A percentile compares a stretch with the other conserved stretches of the same genome.
Conservation (phyloP, 805 yeast species). For the Myxozyma udenii region DNA sequence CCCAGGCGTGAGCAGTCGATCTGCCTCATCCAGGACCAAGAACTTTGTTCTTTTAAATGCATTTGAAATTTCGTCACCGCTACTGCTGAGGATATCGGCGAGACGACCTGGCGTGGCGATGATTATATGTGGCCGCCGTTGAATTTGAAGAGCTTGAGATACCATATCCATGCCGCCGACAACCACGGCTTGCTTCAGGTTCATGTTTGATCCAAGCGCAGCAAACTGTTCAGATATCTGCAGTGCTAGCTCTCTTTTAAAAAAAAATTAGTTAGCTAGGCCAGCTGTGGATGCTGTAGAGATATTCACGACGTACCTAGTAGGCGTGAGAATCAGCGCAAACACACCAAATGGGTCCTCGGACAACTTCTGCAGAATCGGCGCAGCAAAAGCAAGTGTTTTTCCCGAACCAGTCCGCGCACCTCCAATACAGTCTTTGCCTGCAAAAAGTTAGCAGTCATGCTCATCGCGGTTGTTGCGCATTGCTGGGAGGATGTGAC, state of each 20-base stretch:
- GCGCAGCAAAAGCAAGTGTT: constrained; percentile 96
- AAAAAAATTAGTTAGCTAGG: constrained; percentile 1
- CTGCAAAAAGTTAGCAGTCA: constrained; percentile 17
- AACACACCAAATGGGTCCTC: constrained; percentile 91
- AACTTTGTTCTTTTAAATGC: constrained; percentile 77
- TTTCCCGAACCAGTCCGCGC: constrained; percentile 98
- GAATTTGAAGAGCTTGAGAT: constrained; percentile 78
- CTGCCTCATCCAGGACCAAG: constrained; percentile 94
- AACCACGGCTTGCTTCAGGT: constrained; percentile 73
- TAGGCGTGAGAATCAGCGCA: constrained; percentile 85
- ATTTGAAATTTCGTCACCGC: constrained; percentile 81
- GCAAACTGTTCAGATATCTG: constrained; percentile 96
- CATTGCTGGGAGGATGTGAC: constrained; percentile 1
- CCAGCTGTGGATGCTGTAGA: too few species aligned
- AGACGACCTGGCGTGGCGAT: constrained; percentile 96
- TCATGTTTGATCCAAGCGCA: constrained; percentile 87
- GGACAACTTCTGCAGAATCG: constrained; percentile 92
- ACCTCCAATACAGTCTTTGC: constrained; percentile 94
- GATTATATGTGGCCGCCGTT: constrained; percentile 84
- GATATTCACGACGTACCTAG: constrained; percentile 26
- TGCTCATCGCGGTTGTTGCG: neutral
- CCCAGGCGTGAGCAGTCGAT: constrained; percentile 77
- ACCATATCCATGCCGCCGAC: constrained; percentile 96
- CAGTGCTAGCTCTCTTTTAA: constrained; percentile 83
- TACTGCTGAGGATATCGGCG: constrained; percentile 83